Conservation (phyloP, 352 stramenopile genomes). For the Phytopythium kandeliae region DNA sequence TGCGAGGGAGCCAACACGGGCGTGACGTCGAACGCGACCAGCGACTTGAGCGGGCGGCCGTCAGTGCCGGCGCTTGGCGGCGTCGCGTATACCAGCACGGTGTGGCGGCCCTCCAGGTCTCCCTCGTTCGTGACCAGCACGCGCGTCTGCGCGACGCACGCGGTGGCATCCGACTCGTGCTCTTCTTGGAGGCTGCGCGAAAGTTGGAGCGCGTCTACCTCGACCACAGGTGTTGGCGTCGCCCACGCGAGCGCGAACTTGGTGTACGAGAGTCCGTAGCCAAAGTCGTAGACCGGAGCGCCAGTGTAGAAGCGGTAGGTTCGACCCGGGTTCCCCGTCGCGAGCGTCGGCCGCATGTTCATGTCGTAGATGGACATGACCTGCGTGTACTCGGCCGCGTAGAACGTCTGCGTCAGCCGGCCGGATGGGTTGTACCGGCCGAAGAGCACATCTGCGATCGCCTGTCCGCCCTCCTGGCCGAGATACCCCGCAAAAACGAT, state of each 20-base stretch:
- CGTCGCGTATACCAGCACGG: conserved; percentile 31
- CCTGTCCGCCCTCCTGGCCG: conserved; percentile 59
- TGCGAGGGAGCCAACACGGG: conserved; percentile 20
- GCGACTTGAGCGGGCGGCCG: conserved; percentile 35
- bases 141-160: conserved; percentile 15
- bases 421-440: conserved; percentile 62
- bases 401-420: conserved; percentile 70
- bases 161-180: no score
- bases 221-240: conserved; percentile 2
- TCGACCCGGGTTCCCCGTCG: conserved; percentile 54
- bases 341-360: conserved; percentile 72
- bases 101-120: conserved; percentile 28
- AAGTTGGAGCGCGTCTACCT: conserved; percentile 12
- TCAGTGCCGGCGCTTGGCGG: conserved; percentile 20
- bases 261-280: conserved; percentile 76
- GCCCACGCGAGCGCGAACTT: conserved; percentile 46
- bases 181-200: conserved; percentile 9
- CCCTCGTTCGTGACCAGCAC: conserved; percentile 46
- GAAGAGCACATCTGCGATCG: conserved; percentile 75
- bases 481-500: conserved; percentile 70
- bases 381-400: conserved; percentile 40
- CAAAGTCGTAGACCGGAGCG: conserved; percentile 64
- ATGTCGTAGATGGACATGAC: conserved; percentile 69
- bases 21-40: conserved; percentile 54
- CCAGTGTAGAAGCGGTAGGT: conserved; percentile 85